Evolutionary conservation across 768 basidiomycete species (phyloP), one percentile per base, ranked within the genome.

Genomic region (Termitomyces sp.): DNA sequence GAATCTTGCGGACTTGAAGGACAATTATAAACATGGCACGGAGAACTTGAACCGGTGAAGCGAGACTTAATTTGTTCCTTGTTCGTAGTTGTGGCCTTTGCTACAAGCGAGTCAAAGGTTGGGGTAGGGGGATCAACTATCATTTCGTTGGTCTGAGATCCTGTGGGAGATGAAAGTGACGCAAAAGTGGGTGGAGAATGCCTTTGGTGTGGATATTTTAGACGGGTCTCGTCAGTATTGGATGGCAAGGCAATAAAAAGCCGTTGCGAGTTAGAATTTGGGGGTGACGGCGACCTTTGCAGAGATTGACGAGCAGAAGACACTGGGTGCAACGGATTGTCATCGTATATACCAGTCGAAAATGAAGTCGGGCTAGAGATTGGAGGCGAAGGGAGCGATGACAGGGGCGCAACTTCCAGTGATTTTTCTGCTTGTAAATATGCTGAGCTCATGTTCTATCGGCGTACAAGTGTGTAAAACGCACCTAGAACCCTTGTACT

Each of bases 311-410:
- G 43, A 39, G n/a, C 26, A 46, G 56, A 46, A 13, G 48, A 57
- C 12, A 32, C 39, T 34, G 48, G 2, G 32, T 24, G 18, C 1
- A 7, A 43, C 31, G 51, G 24, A 10, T 41, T 24, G 26, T 57
- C 51, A 18, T 57, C 59, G 36, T 31, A 47, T 26, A 46, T n/a
- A 52, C 18, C 32, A n/a, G 51, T 46, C 29, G 65, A 63, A 41
- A 58, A 47, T 18, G 61, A 48, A 24, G 62, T 57, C 4, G 70
- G 70, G 56, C 69, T 73, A 34, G 74, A 70, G 31, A 55, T 62
- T 39, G 72, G 71, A 3, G 73, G 73, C 5, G 72, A 74, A 24
- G 72, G 72, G 12, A 72, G 60, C 12, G 71, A 70, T 4, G 68
- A 68, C 8, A 69, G 63, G 18, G 62, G 62, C 50, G 56, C 44